Conservation (phyloP, 2,329 filamentous ascomycete species). For the Pezicula radicicola region DNA sequence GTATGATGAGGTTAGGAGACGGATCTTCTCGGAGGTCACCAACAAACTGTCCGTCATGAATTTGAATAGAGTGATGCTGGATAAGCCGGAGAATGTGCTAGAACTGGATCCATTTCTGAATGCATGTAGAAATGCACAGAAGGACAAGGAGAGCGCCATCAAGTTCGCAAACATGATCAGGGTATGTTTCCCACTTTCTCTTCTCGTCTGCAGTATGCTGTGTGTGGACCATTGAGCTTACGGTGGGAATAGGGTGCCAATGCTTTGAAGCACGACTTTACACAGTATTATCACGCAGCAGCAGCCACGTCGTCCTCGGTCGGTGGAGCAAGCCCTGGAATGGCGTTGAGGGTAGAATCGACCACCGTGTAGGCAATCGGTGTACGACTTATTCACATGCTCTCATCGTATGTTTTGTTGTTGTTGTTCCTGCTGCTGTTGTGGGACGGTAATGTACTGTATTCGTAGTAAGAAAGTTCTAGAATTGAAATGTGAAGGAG, state of each 20-base stretch:
- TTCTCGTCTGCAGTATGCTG: not conserved
- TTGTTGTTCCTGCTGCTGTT: no score
- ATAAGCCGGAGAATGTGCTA: constrained; percentile 24
- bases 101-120: constrained; percentile 34
- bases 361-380: no score
- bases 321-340: no score
- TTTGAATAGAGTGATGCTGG: constrained; percentile 27
- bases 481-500: no score
- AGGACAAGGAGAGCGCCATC: constrained; percentile 1
- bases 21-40: constrained; percentile 32
- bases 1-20: constrained; percentile 32
- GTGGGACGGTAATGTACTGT: no score
- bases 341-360: no score
- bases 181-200: not conserved
- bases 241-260: not conserved
- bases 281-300: constrained; percentile 2
- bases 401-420: no score
- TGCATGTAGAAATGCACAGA: constrained; percentile 22
- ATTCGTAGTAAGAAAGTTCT: no score
- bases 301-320: no score
- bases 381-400: no score
- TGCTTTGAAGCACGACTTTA: constrained; percentile 6
- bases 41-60: constrained; percentile 37
- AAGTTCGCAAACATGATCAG: constrained; percentile 1
- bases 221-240: not conserved